phyloP scores from a whole-genome alignment of 2,329 filamentous ascomycete genomes.

The Cladorrhinum sp. region DNA sequence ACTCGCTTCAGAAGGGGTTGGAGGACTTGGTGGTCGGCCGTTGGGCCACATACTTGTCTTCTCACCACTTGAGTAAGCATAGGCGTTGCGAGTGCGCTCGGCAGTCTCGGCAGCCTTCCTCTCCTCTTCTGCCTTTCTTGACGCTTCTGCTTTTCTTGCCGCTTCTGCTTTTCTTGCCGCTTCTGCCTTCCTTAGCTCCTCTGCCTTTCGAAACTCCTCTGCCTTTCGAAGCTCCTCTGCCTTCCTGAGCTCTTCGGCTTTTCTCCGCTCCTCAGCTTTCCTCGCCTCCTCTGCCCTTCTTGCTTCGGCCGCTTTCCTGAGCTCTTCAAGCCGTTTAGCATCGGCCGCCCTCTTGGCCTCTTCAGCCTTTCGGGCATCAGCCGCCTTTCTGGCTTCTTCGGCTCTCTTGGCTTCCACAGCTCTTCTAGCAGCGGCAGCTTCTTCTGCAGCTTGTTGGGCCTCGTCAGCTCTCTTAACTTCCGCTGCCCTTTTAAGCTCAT shows the following conservation, averaged over 20 bases:
- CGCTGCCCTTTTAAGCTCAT: conserved; percentile 26
- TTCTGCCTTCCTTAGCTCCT: conserved; percentile 26
- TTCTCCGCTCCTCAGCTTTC: not conserved
- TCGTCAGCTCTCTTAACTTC: conserved; percentile 23
- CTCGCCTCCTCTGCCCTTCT: conserved; percentile 21
- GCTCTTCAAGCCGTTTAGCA: not conserved
- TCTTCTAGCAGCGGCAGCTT: not conserved
- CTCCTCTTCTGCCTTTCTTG: conserved; percentile 32
- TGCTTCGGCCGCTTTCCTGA: conserved; percentile 3
- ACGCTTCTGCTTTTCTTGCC: conserved; percentile 22
- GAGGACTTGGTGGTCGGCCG: conserved; percentile 46
- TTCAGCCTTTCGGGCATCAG: not conserved
- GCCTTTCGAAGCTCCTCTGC: conserved; percentile 29
- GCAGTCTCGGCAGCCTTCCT: conserved; percentile 34
- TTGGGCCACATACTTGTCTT: conserved; percentile 68
- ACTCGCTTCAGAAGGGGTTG: conserved; percentile 33
- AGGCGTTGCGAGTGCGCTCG: conserved; percentile 48
- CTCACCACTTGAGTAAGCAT: conserved; percentile 65
- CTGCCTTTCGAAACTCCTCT: conserved; percentile 25
- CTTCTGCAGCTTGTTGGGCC: not conserved
- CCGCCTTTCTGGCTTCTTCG: not conserved
- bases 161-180: conserved; percentile 28
- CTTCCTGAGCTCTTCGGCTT: not conserved
- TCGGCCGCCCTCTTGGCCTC: not conserved
- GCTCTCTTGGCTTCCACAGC: not conserved